A percentile compares a stretch with the other conserved stretches of the same genome.
phyloP scores from a whole-genome alignment of 768 basidiomycete species.

The Leccinellum rugosiceps region DNA sequence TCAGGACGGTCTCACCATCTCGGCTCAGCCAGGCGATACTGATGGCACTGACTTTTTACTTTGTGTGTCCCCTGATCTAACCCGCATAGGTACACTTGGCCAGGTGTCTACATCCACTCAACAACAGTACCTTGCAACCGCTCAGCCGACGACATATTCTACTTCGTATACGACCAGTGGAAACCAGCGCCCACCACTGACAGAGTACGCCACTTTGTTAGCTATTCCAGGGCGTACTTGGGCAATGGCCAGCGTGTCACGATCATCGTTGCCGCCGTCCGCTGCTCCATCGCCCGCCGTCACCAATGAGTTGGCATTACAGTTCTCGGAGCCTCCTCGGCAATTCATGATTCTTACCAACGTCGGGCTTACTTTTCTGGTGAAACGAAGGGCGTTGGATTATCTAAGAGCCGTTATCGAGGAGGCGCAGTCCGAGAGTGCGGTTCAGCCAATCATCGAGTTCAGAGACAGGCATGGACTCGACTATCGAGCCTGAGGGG shows the following conservation, averaged over 20 bases:
- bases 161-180: constrained; percentile 38
- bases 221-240: constrained; percentile 80
- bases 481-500: neutral
- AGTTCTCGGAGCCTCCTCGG: constrained; percentile 70
- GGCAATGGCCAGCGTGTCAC: constrained; percentile 67
- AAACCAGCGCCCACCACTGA: constrained; percentile 58
- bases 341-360: constrained; percentile 90
- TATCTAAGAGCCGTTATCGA: constrained; percentile 81
- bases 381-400: constrained; percentile 82
- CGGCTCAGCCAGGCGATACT: constrained; percentile 70
- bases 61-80: constrained; percentile 73
- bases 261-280: constrained; percentile 32
- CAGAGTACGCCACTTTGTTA: constrained; percentile 76
- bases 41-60: constrained; percentile 74
- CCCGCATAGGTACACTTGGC: constrained; percentile 66
- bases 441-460: constrained; percentile 73
- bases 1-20: constrained; percentile 61
- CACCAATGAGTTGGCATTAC: constrained; percentile 78
- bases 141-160: constrained; percentile 39
- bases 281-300: constrained; percentile 47
- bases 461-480: constrained; percentile 71
- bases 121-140: constrained; percentile 33
- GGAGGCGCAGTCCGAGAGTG: constrained; percentile 72
- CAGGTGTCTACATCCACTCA: constrained; percentile 50
- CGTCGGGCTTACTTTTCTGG: constrained; percentile 76